Evolutionary conservation across 768 basidiomycete species (phyloP).

Genomic region (Amanita pseudoporphyria): DNA sequence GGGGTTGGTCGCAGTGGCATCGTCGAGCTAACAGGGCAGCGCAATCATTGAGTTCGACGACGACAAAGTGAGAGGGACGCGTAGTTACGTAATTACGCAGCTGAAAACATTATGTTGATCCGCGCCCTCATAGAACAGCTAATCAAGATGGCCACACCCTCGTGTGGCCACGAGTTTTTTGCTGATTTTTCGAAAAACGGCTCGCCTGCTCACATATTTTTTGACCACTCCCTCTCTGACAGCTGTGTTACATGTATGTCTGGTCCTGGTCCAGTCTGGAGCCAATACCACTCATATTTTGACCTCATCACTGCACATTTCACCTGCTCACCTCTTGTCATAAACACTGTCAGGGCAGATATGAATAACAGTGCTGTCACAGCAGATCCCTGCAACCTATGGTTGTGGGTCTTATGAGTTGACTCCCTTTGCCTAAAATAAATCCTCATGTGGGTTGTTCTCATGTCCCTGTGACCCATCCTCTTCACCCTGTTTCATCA

Average conservation of each 20-base stretch:
- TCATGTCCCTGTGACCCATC: no score
- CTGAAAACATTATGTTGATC: no score
- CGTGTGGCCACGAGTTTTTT: constrained; percentile 25
- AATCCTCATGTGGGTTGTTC: no score
- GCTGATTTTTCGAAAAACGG: constrained; percentile 24
- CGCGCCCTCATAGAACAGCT: no score
- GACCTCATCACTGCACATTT: constrained; percentile 39
- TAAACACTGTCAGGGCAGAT: constrained; percentile 18
- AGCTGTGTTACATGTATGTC: constrained; percentile 24
- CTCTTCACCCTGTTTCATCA: no score
- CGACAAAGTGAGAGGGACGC: not conserved
- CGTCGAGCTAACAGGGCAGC: constrained; percentile 13
- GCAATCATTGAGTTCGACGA: constrained; percentile 22
- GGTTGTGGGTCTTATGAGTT: no score
- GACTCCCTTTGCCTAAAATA: no score
- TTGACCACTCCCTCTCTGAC: constrained; percentile 26
- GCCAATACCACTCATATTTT: constrained; percentile 39
- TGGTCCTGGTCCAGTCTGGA: no score
- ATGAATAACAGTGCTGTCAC: constrained; percentile 19
- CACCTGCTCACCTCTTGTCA: constrained; percentile 23
- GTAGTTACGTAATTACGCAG: not conserved
- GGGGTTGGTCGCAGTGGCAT: constrained; percentile 32
- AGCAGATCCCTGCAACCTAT: no score
- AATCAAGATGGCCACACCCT: no score
- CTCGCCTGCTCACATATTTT: constrained; percentile 27